A percentile compares a stretch with the other conserved stretches of the same genome.
phyloP scores from a whole-genome alignment of 164 flowering plant genomes.

The Chimonanthus salicifolius region DNA sequence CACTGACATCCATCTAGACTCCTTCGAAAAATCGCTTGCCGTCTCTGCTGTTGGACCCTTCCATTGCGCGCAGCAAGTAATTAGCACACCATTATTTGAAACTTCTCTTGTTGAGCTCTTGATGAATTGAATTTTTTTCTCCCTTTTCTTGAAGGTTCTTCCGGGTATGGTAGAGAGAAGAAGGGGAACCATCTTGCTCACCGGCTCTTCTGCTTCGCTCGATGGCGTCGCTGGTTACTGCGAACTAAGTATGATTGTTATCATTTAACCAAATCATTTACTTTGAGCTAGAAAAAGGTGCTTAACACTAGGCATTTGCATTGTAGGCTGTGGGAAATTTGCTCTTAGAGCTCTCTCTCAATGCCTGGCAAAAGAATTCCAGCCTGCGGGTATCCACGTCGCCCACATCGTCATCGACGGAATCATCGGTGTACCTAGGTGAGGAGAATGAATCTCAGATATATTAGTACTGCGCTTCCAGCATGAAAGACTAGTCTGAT shows the following conservation, averaged over 20 bases:
- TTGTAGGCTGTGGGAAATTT: conserved; percentile 81
- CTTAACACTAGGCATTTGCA: background rate
- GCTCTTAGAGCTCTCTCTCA: conserved; percentile 83
- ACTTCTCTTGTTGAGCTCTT: background rate
- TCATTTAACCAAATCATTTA: background rate
- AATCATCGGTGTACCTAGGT: conserved; percentile 63
- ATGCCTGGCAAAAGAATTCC: conserved; percentile 77
- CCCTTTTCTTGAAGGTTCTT: conserved; percentile 40
- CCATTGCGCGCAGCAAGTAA: conserved; percentile 87
- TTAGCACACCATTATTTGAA: background rate
- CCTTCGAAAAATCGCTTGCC: conserved; percentile 70
- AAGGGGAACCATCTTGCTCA: conserved; percentile 84
- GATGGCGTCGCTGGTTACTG: conserved; percentile 73
- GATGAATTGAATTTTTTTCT: background rate
- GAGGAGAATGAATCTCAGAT: background rate
- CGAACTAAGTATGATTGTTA: conserved; percentile 53
- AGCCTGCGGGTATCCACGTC: conserved; percentile 75
- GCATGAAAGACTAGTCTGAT: no score
- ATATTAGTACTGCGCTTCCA: no score
- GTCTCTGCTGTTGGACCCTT: conserved; percentile 78
- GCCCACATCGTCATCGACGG: conserved; percentile 89
- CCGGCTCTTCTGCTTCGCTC: conserved; percentile 81
- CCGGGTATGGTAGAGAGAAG: conserved; percentile 94
- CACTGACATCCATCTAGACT: conserved; percentile 47
- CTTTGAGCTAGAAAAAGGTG: background rate